Base-by-base conservation (phyloP, 2,329 filamentous ascomycete species). In the Emmonsiellopsis sp. region DNA sequence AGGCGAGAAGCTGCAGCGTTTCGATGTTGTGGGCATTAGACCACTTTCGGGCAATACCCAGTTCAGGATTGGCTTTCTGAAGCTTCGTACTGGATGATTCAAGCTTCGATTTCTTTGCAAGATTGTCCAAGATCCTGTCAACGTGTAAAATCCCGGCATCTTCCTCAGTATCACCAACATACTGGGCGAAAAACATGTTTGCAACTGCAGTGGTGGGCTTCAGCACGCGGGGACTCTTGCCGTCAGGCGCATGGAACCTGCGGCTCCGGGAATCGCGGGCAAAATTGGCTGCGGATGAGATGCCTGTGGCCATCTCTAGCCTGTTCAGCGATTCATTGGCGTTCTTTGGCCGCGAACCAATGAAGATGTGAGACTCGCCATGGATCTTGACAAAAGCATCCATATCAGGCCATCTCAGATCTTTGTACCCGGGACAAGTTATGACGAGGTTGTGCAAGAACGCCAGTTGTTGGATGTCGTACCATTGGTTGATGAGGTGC, bases 341-440 rank as follows among this genome's bases (percentile, higher is more conserved):
- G 32, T 64, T 59, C 43, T 63, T 65, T 37, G 63, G 65, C 40
- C 63, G 59, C 2, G 58, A 55, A 31, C 65, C 62, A 42, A 66
- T 51, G 50, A 67, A 66, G 16, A 67, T 65, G 52, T 61, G 59
- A 55, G 58, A 61, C 41, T 66, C 62, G 41, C 63, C 61, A 53
- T 67, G 64, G 20, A 26, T 26, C 20, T 26, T 26, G 20, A 26
- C 5, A 26, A 26, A 26, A 26, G 20, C 20, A 26, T 26, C 20
- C 20, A 26, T 26, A 26, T 26, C 20, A 26, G 20, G 20, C 20
- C 20, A 26, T 26, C 20, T 26, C 20, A 26, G 3, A 26, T 26
- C 20, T 26, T 5, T 26, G 20, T 26, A 5, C 5, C 5, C 3
- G 20, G 5, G 20, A 26, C 20, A 26, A 3, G 3, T 26, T 26